phyloP scores from a whole-genome alignment of 2,329 filamentous ascomycete genomes.

The Fusarium citri region DNA sequence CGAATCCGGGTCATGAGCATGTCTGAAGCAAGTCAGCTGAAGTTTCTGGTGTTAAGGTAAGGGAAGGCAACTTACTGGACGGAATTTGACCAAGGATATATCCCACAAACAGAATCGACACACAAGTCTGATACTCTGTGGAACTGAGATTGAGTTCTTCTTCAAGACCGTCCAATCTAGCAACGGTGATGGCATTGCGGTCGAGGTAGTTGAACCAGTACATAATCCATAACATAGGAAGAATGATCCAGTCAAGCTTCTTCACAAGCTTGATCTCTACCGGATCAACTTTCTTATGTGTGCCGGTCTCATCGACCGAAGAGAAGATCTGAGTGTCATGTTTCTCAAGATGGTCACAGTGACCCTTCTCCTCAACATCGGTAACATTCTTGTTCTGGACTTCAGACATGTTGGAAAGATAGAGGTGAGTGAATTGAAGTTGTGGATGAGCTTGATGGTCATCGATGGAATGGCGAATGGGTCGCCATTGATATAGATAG shows the following conservation, averaged over 20 bases:
- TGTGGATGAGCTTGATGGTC: not conserved
- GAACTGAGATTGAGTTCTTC: constrained; percentile 61
- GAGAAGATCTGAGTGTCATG: constrained; percentile 15
- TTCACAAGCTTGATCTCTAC: constrained; percentile 35
- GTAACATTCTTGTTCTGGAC: not conserved
- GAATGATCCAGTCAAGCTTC: constrained; percentile 35
- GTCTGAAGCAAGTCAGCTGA: constrained; percentile 47
- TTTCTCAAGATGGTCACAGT: constrained; percentile 21
- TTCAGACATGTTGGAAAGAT: not conserved
- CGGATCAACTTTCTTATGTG: constrained; percentile 35
- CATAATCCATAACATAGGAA: constrained; percentile 52
- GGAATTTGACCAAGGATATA: constrained; percentile 51
- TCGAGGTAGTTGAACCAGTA: constrained; percentile 59
- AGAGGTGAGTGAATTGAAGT: not conserved
- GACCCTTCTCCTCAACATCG: constrained; percentile 27
- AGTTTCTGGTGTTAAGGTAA: constrained; percentile 28
- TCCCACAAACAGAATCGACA: constrained; percentile 53
- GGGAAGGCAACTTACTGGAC: constrained; percentile 46
- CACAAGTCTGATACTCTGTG: constrained; percentile 49
- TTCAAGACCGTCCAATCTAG: constrained; percentile 64
- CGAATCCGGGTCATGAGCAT: constrained; percentile 55
- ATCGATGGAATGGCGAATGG: not conserved
- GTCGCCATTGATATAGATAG: constrained; percentile 20
- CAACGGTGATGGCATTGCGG: constrained; percentile 67
- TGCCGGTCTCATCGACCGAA: constrained; percentile 23